Evolutionary conservation across 164 flowering plant species (phyloP), one percentile per base, ranked within the genome.

Genomic region (Houttuynia cordata): DNA sequence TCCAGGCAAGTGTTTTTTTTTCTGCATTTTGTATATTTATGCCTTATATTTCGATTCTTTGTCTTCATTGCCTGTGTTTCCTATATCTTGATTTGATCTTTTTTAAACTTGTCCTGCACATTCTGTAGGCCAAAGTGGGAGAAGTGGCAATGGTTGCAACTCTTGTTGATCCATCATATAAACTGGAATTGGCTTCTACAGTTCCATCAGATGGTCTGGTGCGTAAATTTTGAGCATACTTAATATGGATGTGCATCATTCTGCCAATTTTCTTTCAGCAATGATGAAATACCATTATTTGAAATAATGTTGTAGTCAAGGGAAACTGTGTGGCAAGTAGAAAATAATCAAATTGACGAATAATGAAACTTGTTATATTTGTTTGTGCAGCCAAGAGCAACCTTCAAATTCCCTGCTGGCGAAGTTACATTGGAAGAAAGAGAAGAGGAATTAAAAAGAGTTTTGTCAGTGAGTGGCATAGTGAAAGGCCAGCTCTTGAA

Each of bases 181-280:
- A 83, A 64, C 59, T 92, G 34, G 81, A 85, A 64, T 59, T 92
- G 63, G 73, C 84, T 42, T 82, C 98, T 73, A 62, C 80, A 64
- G 81, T 87, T 75, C 96, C 98, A n/a, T 62, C 82, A 39, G 60
- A 67, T 78, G 85, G 91, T 69, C 61, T 75, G 85, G 98, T 92
- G 63, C 73, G 96, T 78, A 24, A 18, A 20, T 8, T 21, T 53
- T 24, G n/a, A 12, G 24, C 21, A 7, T 8, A 25, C 41, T 45
- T 45, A 45, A 12, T 8, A 45, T 45, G 9, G 17, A 45, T 45
- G 49, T 45, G 14, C 17, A 45, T 2, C 17, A 3, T 2, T 45
- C 17, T 45, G 8, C 49, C 49, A 12, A 12, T 7, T 12, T 0
- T 8, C 12, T 17, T 45, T 6, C 37, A 30, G 37, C 2, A 30